Evolutionary conservation across 257 asterid species (phyloP).

Genomic region (Verbena officinalis): DNA sequence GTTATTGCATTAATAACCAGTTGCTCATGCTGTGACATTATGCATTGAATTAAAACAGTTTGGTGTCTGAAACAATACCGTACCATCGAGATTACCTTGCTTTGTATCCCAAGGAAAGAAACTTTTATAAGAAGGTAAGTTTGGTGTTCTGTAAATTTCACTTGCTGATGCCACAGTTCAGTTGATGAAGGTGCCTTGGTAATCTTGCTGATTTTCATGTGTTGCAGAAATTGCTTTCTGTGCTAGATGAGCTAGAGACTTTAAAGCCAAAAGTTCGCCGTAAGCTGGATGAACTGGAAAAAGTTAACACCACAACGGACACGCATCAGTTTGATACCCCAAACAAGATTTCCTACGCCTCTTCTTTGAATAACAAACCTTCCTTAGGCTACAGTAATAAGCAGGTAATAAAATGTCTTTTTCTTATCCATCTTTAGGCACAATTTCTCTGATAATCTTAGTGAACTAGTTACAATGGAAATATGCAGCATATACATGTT

Average conservation of each 20-base stretch:
- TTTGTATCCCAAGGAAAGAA: conserved; percentile 51
- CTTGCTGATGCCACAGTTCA: conserved; percentile 6
- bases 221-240: conserved; percentile 58
- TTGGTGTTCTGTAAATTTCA: conserved; percentile 14
- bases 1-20: conserved; percentile 17
- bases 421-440: conserved; percentile 16
- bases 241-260: conserved; percentile 80
- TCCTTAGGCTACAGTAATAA: conserved; percentile 42
- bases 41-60: conserved; percentile 50
- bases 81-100: conserved; percentile 74
- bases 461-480: conserved; percentile 17
- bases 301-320: conserved; percentile 42
- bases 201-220: conserved; percentile 20
- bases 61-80: conserved; percentile 89
- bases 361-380: conserved; percentile 41
- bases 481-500: neutral
- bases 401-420: conserved; percentile 45
- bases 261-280: conserved; percentile 64
- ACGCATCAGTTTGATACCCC: conserved; percentile 41
- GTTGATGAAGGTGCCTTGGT: conserved; percentile 28
- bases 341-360: conserved; percentile 37
- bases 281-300: conserved; percentile 48
- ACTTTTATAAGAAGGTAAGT: conserved; percentile 59
- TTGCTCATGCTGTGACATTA: conserved; percentile 30
- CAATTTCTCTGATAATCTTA: neutral